Percentiles rank a stretch among this genome's conserved stretches.
phyloP scores from a whole-genome alignment of 2,329 filamentous ascomycete genomes.

The Fusarium lateritium region DNA sequence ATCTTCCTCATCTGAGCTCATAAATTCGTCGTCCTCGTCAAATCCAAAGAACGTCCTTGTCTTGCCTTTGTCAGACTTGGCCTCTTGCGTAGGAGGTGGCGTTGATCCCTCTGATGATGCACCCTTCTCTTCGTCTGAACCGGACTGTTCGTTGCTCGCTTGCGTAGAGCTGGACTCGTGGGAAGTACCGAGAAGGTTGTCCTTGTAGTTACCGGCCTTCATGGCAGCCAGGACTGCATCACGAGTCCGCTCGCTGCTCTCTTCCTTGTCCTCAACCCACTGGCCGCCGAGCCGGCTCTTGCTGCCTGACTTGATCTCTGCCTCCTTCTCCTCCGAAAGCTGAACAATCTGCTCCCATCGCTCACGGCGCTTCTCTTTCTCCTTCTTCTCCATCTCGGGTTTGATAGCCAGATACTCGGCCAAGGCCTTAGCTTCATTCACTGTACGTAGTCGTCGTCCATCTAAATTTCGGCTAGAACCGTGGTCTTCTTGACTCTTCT shows the following conservation, averaged over 20 bases:
- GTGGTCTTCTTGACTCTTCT: conserved; percentile 87
- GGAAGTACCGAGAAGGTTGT: conserved; percentile 70
- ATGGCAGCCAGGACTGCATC: conserved; percentile 81
- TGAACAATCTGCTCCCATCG: conserved; percentile 93
- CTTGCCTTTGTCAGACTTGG: conserved; percentile 57
- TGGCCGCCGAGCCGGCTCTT: conserved; percentile 84
- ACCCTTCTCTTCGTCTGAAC: conserved; percentile 57
- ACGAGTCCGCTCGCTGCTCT: conserved; percentile 85
- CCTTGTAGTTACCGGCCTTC: conserved; percentile 73
- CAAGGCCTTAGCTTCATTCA: conserved; percentile 94
- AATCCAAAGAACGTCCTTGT: conserved; percentile 78
- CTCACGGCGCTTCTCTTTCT: conserved; percentile 87
- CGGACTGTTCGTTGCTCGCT: conserved; percentile 47
- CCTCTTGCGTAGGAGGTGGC: conserved; percentile 62
- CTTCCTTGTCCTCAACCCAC: conserved; percentile 96
- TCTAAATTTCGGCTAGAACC: conserved; percentile 95
- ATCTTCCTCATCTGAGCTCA: conserved; percentile 77
- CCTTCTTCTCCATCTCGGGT: conserved; percentile 95
- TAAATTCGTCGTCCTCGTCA: conserved; percentile 83
- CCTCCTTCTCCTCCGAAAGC: conserved; percentile 84
- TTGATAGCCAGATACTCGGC: conserved; percentile 96
- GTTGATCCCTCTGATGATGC: conserved; percentile 64
- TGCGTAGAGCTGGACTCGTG: conserved; percentile 62
- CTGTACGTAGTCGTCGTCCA: conserved; percentile 88
- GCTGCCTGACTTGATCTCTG: conserved; percentile 83